Evolutionary conservation across 495 filamentous ascomycete genomes (phyloP), one percentile per base, ranked within the genome.

Genomic region (Delitschia confertaspora): DNA sequence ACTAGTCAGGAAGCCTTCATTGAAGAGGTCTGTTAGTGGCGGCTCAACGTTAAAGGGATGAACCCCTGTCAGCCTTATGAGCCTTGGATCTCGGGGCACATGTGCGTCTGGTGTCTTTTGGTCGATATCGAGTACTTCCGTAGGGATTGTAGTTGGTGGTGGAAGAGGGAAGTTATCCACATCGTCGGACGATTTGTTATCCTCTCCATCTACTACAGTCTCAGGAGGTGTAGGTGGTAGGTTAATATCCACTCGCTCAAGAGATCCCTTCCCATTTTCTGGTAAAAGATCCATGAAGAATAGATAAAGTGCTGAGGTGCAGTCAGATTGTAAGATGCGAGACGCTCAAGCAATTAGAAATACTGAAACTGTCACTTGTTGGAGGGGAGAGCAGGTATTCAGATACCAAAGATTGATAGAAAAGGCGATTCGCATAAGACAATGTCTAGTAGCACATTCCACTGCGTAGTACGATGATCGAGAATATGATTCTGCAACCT

Each of bases 1-100:
- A 17, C 80, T 81, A 3, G 89, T 96, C 26, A 96, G 68, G 60
- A 95, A 96, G 3, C 80, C 80, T 65, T 93, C 80, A 53, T 95
- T 73, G 59, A 75, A 95, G 6, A 96, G 69, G 3, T 78, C 73
- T 13, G 75, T 82, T 8, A 96, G 64, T 6, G 89, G 89, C 4
- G 89, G 75, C 66, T 96, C 89, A 34, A 88, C 83, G 59, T 96
- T 96, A 66, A 93, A 93, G 3, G 89, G 89, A 65, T 96, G 89
- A 25, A 85, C 73, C 27, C 89, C 88, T 14, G 89, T 96, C 35
- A 96, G 67, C 30, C 89, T 72, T 49, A 96, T 93, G 25, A 96
- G 66, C 20, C 89, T 73, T 3, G 85, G 75, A 65, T 96, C 89
- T 48, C 89, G 71, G 10, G 83, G 74, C n/a, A 95, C 84, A 70